A percentile compares a stretch with the other conserved stretches of the same genome.
These are phyloP conservation scores for Eragrostis tef DNA, from an alignment of 202 grass and related monocot species.

Conservation along the genomic window DNA sequence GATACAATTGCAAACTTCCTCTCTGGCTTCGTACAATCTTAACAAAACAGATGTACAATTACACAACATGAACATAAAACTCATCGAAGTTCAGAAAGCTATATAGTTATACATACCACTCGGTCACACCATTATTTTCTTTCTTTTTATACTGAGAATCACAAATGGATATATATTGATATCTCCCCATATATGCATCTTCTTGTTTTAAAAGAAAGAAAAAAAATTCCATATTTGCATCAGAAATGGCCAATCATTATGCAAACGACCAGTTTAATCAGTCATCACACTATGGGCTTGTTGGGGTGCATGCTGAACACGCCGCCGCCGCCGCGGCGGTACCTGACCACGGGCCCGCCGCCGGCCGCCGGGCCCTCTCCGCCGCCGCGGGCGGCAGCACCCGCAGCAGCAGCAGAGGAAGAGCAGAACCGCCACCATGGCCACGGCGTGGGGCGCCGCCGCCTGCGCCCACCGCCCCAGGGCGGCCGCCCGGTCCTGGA, in stretches of 20 bases:
- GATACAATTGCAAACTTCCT: neutral
- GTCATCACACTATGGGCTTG: slow-evolving; percentile 40
- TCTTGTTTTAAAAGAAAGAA: neutral
- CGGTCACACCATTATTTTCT: too few species aligned
- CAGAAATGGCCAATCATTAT: neutral
- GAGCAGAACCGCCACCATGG: neutral
- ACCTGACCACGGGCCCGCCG: slow-evolving; percentile 50
- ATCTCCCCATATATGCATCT: too few species aligned
- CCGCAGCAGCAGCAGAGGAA: slow-evolving; percentile 33
- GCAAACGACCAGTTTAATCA: neutral
- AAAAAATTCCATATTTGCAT: neutral
- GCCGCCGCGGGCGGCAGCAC: slow-evolving; percentile 13
- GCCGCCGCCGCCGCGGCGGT: slow-evolving; percentile 9
- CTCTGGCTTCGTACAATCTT: neutral
- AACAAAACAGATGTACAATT: neutral
- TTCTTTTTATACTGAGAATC: too few species aligned
- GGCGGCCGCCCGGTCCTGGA: slow-evolving; percentile 7
- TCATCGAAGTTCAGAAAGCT: neutral
- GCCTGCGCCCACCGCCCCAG: neutral
- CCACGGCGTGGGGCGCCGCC: neutral
- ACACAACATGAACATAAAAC: neutral
- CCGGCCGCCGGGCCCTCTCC: slow-evolving; percentile 33
- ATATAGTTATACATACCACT: neutral
- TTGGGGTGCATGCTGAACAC: slow-evolving; percentile 62
- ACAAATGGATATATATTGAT: too few species aligned